Evolutionary conservation across 2,329 filamentous ascomycete genomes (phyloP), one percentile per base, ranked within the genome.

Genomic region (Monilinia fructigena): DNA sequence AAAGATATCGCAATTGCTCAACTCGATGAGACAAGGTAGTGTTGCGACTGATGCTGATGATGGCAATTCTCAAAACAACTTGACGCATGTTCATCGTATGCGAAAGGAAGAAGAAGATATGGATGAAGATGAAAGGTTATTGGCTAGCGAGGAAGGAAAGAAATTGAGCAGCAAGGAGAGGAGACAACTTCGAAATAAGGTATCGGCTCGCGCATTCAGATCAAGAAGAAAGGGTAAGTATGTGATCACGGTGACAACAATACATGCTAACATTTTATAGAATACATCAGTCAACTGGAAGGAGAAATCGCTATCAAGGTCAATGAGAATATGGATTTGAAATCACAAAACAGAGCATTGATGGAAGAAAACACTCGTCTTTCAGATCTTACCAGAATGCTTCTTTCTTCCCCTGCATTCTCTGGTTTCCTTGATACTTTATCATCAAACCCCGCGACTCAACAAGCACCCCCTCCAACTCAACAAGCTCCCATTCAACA

Each of bases 141-240:
- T 97, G 58, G 92, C 92, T n/a, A 97, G 93, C 68, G 95, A 99
- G 75, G 94, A 97, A 80, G 95, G 94, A 74, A 99, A 99, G 88
- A 97, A 97, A 82, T 85, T 99, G n/a, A 95, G 89, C 79, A 96
- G 92, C 83, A 98, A 98, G 81, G 93, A 98, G 80, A 89, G 95
- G 68, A 89, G 95, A 72, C 95, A 98, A 79, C 85, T 99, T n/a
- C 88, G 95, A 70, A 99, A 99, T 85, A 99, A 99, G 81, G 95
- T 99, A 5, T 99, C 95, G 53, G 95, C 95, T 69, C 92, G 95
- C 72, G 94, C 94, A 62, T 99, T 99, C 87, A 90, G 95, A 66
- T 97, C 93, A n/a, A 85, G 95, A 74, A 90, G 95, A 84, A 99
- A 99, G 85, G 94, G 94, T 97, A 88, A 83, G 85, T 76, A 70